phyloP scores from a whole-genome alignment of 768 basidiomycete species.

The Flagelloscypha sp. region DNA sequence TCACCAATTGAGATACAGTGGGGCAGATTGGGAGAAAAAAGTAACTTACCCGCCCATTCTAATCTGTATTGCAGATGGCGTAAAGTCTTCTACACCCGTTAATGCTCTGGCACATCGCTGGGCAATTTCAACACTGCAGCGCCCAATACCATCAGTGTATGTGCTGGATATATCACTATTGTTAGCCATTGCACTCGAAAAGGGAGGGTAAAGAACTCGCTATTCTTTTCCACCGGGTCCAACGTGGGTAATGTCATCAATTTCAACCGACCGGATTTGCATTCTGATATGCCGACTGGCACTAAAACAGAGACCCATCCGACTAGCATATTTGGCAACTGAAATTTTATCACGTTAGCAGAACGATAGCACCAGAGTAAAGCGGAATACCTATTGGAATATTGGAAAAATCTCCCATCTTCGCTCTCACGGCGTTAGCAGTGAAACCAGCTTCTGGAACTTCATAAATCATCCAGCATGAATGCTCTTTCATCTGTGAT shows the following conservation, averaged over 20 bases:
- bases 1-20: not conserved
- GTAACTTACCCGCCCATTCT: conserved; percentile 13
- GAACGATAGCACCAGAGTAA: not conserved
- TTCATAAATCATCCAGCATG: conserved; percentile 15
- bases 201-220: conserved; percentile 7
- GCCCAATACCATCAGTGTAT: conserved; percentile 13
- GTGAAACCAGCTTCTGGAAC: conserved; percentile 11
- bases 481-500: conserved; percentile 14
- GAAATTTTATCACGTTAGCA: not conserved
- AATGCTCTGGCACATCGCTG: conserved; percentile 7
- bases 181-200: conserved; percentile 6
- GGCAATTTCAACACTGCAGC: conserved; percentile 12
- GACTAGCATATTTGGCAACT: conserved; percentile 13
- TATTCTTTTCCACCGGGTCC: conserved; percentile 2
- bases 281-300: conserved; percentile 9
- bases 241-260: too few relatives aligned
- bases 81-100: conserved; percentile 7
- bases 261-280: too few relatives aligned
- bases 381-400: conserved; percentile 7
- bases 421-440: conserved; percentile 8
- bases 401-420: conserved; percentile 12
- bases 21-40: not conserved
- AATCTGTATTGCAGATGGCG: conserved; percentile 12
- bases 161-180: conserved; percentile 6
- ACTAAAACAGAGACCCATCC: conserved; percentile 14